These are phyloP conservation scores for Leccinum incarnatum DNA, from an alignment of 768 basidiomycete species.

Conservation along the genomic window DNA sequence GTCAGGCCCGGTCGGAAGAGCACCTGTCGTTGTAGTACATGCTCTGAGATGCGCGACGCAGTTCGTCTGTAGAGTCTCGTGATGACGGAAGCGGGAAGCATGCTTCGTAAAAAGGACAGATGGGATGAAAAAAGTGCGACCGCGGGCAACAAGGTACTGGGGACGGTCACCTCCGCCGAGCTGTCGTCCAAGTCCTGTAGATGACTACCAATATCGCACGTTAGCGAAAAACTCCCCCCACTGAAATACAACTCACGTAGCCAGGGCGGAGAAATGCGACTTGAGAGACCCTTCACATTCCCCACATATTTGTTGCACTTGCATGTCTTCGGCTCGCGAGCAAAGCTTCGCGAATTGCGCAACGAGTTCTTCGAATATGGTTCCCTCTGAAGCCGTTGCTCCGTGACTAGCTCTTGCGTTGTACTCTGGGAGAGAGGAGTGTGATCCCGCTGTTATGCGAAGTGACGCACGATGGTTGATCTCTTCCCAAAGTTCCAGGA, in stretches of 20 bases:
- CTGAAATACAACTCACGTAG: constrained; percentile 34
- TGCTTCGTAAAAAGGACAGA: constrained; percentile 61
- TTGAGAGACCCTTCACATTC: constrained; percentile 81
- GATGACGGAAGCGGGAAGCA: constrained; percentile 56
- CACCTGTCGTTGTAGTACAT: constrained; percentile 82
- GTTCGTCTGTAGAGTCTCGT: constrained; percentile 73
- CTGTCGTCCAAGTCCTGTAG: constrained; percentile 8
- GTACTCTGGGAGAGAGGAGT: constrained; percentile 50
- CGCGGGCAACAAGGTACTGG: constrained; percentile 70
- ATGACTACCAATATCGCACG: constrained; percentile 8
- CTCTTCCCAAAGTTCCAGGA: constrained; percentile 85
- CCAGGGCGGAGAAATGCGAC: constrained; percentile 60
- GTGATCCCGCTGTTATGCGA: constrained; percentile 50
- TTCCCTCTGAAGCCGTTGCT: constrained; percentile 47
- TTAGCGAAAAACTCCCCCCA: neutral
- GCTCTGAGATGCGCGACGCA: constrained; percentile 64
- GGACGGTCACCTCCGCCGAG: constrained; percentile 44
- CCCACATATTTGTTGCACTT: constrained; percentile 74
- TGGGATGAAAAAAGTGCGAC: constrained; percentile 81
- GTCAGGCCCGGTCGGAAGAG: constrained; percentile 72
- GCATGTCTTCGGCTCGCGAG: constrained; percentile 81
- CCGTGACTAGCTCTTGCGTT: constrained; percentile 15
- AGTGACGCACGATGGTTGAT: constrained; percentile 61
- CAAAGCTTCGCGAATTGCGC: constrained; percentile 57
- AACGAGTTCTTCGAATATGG: constrained; percentile 80